A percentile compares a stretch with the other conserved stretches of the same genome.
Conservation (phyloP, 345 rosid species). For the Moricandia arvensis region DNA sequence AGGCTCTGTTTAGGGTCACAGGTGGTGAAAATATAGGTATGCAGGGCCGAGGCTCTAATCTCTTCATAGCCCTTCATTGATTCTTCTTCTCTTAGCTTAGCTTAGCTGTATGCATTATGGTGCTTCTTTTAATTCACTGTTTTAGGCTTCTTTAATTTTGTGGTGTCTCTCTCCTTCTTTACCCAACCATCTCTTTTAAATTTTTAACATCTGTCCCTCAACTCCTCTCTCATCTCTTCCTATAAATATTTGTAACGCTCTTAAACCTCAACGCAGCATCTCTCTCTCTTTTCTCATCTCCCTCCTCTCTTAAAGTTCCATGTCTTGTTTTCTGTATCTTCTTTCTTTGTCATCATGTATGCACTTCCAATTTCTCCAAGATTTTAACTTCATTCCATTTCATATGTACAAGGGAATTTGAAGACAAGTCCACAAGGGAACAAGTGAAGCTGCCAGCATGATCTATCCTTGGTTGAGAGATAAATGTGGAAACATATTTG, state of each 20-base stretch:
- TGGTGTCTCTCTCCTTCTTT: constrained; percentile 21
- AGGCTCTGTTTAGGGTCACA: constrained; percentile 41
- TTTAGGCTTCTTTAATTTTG: constrained; percentile 31
- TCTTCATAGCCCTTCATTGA: constrained; percentile 35
- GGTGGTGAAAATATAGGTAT: constrained; percentile 40
- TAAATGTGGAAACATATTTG: not conserved
- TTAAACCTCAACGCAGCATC: constrained; percentile 9
- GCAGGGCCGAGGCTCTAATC: constrained; percentile 46
- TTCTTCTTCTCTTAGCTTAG: constrained; percentile 25
- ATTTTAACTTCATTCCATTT: not conserved
- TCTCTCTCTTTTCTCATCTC: constrained; percentile 4
- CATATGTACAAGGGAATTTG: not conserved
- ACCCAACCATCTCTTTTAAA: constrained; percentile 30
- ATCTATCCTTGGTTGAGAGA: constrained; percentile 60
- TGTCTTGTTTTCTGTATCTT: not conserved
- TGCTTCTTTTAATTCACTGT: constrained; percentile 41
- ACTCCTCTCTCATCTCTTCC: constrained; percentile 16
- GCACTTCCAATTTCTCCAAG: not conserved
- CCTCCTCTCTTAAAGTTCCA: not conserved
- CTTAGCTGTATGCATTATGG: constrained; percentile 50
- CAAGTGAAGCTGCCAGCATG: constrained; percentile 98
- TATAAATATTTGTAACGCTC: constrained; percentile 25
- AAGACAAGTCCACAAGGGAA: constrained; percentile 54
- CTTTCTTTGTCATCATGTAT: not conserved
- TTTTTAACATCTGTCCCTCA: constrained; percentile 6